These are phyloP conservation scores for Pycnococcus provasolii DNA, from an alignment of 139 green algal species.

Conservation along the genomic window DNA sequence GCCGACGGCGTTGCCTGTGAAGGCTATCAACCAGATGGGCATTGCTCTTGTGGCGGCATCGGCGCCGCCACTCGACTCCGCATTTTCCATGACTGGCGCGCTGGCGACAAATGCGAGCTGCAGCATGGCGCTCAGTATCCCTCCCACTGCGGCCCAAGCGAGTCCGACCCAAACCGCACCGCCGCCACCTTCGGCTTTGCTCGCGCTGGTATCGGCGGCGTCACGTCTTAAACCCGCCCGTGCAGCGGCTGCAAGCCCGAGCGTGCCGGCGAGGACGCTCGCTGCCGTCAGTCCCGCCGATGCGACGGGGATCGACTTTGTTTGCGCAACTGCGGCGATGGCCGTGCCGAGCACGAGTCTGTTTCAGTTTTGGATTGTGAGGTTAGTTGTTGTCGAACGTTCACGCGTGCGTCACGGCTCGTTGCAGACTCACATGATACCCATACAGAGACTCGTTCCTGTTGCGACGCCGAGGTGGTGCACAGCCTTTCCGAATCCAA, in stretches of 20 bases:
- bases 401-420: too few species aligned
- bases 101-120: conserved; percentile 10
- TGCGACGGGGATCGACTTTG: too few species aligned
- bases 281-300: too few species aligned
- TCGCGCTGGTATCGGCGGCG: too few species aligned
- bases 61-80: not conserved
- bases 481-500: conserved; percentile 1
- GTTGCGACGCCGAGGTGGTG: not conserved
- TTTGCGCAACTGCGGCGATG: too few species aligned
- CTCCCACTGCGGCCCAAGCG: not conserved
- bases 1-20: not conserved
- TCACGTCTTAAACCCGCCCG: too few species aligned
- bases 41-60: not conserved
- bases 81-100: not conserved
- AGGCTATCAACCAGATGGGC: conserved; percentile 4
- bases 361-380: too few species aligned
- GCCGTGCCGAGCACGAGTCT: too few species aligned
- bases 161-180: not conserved
- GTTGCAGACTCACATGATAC: too few species aligned
- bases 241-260: too few species aligned
- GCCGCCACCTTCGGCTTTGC: not conserved
- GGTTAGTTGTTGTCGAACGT: too few species aligned
- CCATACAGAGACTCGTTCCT: conserved; percentile 4
- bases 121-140: not conserved
- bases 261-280: too few species aligned